Evolutionary conservation across 2,329 filamentous ascomycete species (phyloP).

Genomic region (Beauveria sp.): DNA sequence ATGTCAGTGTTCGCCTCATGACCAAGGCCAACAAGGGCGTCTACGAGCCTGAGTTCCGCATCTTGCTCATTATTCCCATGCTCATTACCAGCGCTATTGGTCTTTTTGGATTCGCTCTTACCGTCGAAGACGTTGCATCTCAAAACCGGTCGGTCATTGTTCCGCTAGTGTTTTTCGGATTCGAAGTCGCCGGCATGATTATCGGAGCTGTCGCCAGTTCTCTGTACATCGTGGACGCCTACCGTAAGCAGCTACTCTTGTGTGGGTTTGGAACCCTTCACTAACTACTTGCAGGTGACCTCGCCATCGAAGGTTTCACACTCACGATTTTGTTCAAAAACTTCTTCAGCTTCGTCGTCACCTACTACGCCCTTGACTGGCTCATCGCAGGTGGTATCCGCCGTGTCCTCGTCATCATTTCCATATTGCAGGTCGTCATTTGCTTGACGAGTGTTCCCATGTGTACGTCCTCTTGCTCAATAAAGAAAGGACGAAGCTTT

Average conservation of each 20-base stretch:
- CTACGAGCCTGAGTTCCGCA: slow-evolving; percentile 87
- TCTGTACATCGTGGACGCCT: slow-evolving; percentile 87
- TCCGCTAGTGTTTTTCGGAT: slow-evolving; percentile 73
- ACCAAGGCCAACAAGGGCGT: slow-evolving; percentile 69
- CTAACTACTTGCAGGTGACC: slow-evolving; percentile 47
- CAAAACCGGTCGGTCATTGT: slow-evolving; percentile 61
- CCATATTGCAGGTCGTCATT: slow-evolving; percentile 68
- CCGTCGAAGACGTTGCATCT: slow-evolving; percentile 49
- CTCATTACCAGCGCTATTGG: slow-evolving; percentile 70
- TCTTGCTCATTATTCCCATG: slow-evolving; percentile 76
- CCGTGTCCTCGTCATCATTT: slow-evolving; percentile 58
- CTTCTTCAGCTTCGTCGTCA: slow-evolving; percentile 80
- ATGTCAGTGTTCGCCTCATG: slow-evolving; percentile 62
- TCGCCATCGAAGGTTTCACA: slow-evolving; percentile 82
- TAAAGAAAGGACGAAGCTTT: neutral
- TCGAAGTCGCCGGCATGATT: slow-evolving; percentile 85
- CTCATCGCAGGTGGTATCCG: slow-evolving; percentile 54
- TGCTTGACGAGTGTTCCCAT: slow-evolving; percentile 69
- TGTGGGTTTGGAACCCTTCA: neutral
- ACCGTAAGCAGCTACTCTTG: slow-evolving; percentile 52
- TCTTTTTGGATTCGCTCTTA: slow-evolving; percentile 77
- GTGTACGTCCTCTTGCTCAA: slow-evolving; percentile 50
- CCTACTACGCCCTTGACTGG: slow-evolving; percentile 81
- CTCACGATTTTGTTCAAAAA: slow-evolving; percentile 92
- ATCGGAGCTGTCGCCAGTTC: slow-evolving; percentile 80